A percentile compares a stretch with the other conserved stretches of the same genome.
Evolutionary conservation across 2,329 filamentous ascomycete genomes (phyloP).

Genomic region (Calonectria multiphialidica): DNA sequence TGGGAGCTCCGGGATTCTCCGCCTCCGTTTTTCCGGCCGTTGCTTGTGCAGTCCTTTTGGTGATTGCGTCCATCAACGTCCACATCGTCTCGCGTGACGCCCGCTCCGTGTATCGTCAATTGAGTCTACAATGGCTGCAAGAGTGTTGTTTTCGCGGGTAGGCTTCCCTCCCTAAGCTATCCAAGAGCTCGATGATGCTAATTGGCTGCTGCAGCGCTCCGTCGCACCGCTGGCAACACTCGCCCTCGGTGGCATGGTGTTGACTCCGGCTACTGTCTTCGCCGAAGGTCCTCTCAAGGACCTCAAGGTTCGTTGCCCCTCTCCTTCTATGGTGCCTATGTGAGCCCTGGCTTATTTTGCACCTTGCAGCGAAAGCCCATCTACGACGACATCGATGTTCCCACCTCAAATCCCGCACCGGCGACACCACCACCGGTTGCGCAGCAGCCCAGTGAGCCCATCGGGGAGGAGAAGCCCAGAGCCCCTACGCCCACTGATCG

Average conservation of each 20-base stretch:
- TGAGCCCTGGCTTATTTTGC: conserved; percentile 16
- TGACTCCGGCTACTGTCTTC: conserved; percentile 60
- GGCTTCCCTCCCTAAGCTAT: conserved; percentile 33
- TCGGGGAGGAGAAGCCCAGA: conserved; percentile 49
- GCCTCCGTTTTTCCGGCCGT: conserved; percentile 44
- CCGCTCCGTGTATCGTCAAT: conserved; percentile 52
- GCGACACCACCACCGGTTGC: conserved; percentile 45
- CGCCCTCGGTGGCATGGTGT: conserved; percentile 61
- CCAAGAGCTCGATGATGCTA: conserved; percentile 41
- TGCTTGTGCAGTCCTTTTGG: conserved; percentile 33
- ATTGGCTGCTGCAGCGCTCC: conserved; percentile 58
- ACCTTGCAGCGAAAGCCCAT: conserved; percentile 73
- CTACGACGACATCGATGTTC: conserved; percentile 77
- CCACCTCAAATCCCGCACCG: conserved; percentile 49
- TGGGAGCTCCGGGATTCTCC: conserved; percentile 42
- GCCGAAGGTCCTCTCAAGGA: conserved; percentile 62
- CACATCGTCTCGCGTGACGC: conserved; percentile 43
- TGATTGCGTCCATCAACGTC: conserved; percentile 34
- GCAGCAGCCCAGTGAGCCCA: conserved; percentile 46
- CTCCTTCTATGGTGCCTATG: not conserved
- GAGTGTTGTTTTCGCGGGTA: conserved; percentile 70
- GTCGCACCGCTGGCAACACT: conserved; percentile 66
- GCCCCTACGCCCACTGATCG: conserved; percentile 89
- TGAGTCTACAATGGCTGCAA: conserved; percentile 69
- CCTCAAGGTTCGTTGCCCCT: conserved; percentile 45